These are phyloP conservation scores for Simplicillium aogashimaense DNA, from an alignment of 2,329 filamentous ascomycete genomes.

Conservation along the genomic window DNA sequence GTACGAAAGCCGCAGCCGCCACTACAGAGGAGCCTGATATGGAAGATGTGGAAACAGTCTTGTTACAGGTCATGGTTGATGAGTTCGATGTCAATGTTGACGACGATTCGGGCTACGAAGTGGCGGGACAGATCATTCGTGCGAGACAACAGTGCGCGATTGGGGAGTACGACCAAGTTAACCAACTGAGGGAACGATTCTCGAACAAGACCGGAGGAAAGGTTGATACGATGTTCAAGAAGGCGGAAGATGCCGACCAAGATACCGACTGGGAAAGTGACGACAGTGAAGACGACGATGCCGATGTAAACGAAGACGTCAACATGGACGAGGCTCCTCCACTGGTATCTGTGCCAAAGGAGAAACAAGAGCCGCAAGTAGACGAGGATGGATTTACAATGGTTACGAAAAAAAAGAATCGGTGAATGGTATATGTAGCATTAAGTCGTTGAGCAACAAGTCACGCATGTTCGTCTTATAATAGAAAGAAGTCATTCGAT, in stretches of 20 bases:
- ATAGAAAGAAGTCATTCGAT: conserved; percentile 2
- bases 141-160: conserved; percentile 54
- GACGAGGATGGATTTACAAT: conserved; percentile 77
- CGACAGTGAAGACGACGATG: conserved; percentile 49
- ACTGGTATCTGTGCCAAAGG: conserved; percentile 44
- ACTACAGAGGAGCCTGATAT: conserved; percentile 49
- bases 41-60: conserved; percentile 72
- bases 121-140: conserved; percentile 63
- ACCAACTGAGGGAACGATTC: conserved; percentile 54
- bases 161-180: conserved; percentile 57
- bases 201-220: conserved; percentile 36
- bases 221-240: conserved; percentile 42
- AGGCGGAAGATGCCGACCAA: conserved; percentile 43
- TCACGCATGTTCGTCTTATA: not conserved
- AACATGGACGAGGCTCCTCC: conserved; percentile 62
- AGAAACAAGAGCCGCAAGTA: conserved; percentile 59
- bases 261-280: conserved; percentile 54
- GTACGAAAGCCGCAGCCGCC: conserved; percentile 13
- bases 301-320: conserved; percentile 43
- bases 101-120: conserved; percentile 70
- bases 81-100: conserved; percentile 92
- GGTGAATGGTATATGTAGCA: conserved; percentile 24
- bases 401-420: conserved; percentile 62
- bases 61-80: conserved; percentile 87
- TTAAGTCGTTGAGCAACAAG: not conserved